Evolutionary conservation across 495 filamentous ascomycete genomes (phyloP), one percentile per base, ranked within the genome.

Genomic region (Cenococcum geophilum): DNA sequence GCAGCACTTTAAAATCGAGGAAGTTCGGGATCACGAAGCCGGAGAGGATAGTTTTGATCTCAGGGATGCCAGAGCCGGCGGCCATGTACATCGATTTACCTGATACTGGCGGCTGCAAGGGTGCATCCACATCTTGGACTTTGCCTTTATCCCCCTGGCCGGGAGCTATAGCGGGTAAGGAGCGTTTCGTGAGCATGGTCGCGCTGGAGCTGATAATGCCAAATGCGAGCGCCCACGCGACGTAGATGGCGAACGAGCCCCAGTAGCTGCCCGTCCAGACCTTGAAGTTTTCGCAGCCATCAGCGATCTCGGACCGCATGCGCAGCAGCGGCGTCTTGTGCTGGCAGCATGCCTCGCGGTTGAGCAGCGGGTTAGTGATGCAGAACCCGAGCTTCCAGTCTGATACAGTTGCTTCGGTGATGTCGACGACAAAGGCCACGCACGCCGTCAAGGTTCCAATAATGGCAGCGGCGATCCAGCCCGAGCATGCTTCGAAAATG

Each of bases 1-100:
- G 23, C 20, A 84, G 74, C 18, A 84, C 79, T 58, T 80, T 80
- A 58, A 79, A 68, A 59, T 78, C 76, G 16, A 84, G 72, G 49
- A 82, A 79, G 58, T 79, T 73, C 10, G 80, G 81, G 32, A 83
- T 83, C 20, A 81, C 79, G 59, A 82, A 82, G n/a, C 81, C 81
- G 27, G 79, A 82, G 3, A 84, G 66, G 37, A 83, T 78, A 5
- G 80, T 82, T 66, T 83, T 83, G 72, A 83, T 83, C 54, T 84
- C 81, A 0, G 81, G 81, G 47, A 83, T 84, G 12, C 81, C 81
- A 49, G 73, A 76, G 0, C 81, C 81, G 20, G 80, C 77, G 23
- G 80, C 78, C 77, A 84, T 77, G 66, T 82, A 82, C 72, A 83
- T 81, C 10, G 70, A 67, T 64, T 83, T 83, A 5, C 79, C 79